phyloP scores from a whole-genome alignment of 805 yeast species.

The Candida andamanensis region DNA sequence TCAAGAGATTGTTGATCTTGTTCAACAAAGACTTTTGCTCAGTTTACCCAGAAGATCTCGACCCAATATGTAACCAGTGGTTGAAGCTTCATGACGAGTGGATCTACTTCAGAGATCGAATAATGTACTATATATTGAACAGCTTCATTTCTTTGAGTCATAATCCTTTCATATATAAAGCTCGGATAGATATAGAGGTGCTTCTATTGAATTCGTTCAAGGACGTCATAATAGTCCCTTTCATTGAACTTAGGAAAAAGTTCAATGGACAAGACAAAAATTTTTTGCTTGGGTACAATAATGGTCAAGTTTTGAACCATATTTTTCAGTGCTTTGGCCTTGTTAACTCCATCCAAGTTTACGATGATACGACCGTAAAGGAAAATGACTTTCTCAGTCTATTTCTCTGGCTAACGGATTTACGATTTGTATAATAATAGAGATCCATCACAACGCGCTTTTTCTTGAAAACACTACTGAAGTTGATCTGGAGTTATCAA shows the following conservation, averaged over 20 bases:
- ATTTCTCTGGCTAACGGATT: constrained; percentile 19
- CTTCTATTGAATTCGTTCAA: constrained; percentile 23
- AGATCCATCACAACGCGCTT: too few species aligned
- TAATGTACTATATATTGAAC: constrained; percentile 19
- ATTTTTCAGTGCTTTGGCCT: constrained; percentile 13
- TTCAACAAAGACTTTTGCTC: constrained; percentile 18
- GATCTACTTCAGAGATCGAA: constrained; percentile 24
- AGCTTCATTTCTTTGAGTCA: constrained; percentile 24
- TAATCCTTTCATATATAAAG: constrained; percentile 4
- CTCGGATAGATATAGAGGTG: constrained; percentile 22
- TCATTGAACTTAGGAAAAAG: constrained; percentile 15
- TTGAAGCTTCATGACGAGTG: constrained; percentile 16
- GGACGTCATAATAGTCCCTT: constrained; percentile 22
- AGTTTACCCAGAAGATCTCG: constrained; percentile 1
- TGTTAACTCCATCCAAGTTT: constrained; percentile 6
- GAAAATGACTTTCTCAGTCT: constrained; percentile 14
- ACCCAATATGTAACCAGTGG: constrained; percentile 17
- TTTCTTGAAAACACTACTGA: too few species aligned
- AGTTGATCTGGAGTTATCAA: too few species aligned
- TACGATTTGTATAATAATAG: too few species aligned
- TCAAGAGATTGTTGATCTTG: constrained; percentile 18
- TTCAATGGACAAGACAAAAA: constrained; percentile 3
- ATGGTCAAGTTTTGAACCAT: constrained; percentile 9
- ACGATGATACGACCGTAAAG: constrained; percentile 5
- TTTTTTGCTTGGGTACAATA: constrained; percentile 7